Evolutionary conservation across 495 filamentous ascomycete genomes (phyloP).

Genomic region (Aspergillus sclerotioniger): DNA sequence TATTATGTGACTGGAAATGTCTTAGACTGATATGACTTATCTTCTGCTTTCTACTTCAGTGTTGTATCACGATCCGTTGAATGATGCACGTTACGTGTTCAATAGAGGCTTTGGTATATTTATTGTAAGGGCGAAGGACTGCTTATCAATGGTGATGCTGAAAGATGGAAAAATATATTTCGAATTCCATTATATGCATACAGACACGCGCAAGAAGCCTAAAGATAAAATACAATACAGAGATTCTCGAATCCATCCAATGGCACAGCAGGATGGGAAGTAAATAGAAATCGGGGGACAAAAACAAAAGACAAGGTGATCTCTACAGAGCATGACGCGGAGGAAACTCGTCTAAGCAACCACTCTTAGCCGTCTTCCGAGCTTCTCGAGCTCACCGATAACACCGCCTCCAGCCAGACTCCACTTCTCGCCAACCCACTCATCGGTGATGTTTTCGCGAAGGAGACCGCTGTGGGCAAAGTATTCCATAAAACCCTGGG

Average conservation of each 20-base stretch:
- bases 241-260: slow-evolving; percentile 10
- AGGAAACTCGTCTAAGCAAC: slow-evolving; percentile 23
- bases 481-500: slow-evolving; percentile 84
- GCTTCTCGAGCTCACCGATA: slow-evolving; percentile 77
- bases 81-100: too few species aligned
- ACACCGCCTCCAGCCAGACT: slow-evolving; percentile 76
- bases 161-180: slow-evolving; percentile 8
- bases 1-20: too few species aligned
- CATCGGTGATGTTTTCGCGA: slow-evolving; percentile 65
- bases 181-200: slow-evolving; percentile 43
- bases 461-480: slow-evolving; percentile 84
- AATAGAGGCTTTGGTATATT: too few species aligned
- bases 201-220: slow-evolving; percentile 18
- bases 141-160: too few species aligned
- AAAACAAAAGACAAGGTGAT: slow-evolving; percentile 2
- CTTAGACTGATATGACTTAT: too few species aligned
- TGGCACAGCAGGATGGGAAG: not conserved
- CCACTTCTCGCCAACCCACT: slow-evolving; percentile 80
- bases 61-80: too few species aligned
- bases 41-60: too few species aligned
- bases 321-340: slow-evolving; percentile 9
- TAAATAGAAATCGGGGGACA: slow-evolving; percentile 2
- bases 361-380: slow-evolving; percentile 50
- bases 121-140: too few species aligned
- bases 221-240: slow-evolving; percentile 35